Conservation (phyloP, 345 rosid genomes). For the Citrus maxima region DNA sequence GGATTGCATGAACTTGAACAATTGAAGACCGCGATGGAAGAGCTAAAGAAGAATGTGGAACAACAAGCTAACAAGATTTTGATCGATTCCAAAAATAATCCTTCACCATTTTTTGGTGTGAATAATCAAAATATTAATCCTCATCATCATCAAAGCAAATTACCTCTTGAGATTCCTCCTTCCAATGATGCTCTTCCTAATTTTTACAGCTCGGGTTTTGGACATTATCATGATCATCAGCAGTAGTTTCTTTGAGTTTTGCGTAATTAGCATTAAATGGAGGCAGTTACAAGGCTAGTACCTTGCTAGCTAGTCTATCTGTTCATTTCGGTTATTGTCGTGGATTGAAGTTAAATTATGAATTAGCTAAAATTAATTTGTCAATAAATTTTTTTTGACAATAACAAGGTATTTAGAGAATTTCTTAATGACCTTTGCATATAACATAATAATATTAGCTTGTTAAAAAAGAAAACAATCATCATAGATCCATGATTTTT, state of each 20-base stretch:
- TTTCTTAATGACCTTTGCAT: no score
- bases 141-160: slow-evolving; percentile 17
- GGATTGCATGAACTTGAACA: slow-evolving; percentile 17
- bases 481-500: no score
- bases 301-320: slow-evolving; percentile 1
- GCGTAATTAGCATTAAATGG: not conserved
- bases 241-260: slow-evolving; percentile 1
- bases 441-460: no score
- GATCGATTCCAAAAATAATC: slow-evolving; percentile 2
- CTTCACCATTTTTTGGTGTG: slow-evolving; percentile 6
- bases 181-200: not conserved
- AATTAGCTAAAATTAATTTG: no score
- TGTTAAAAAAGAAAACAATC: no score
- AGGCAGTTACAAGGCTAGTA: slow-evolving; percentile 14
- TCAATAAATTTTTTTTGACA: no score
- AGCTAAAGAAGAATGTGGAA: slow-evolving; percentile 22
- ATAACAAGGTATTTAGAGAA: no score
- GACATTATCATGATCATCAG: not conserved
- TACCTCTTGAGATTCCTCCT: not conserved
- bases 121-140: not conserved
- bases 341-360: not conserved
- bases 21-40: slow-evolving; percentile 21
- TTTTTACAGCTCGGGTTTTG: slow-evolving; percentile 7
- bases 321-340: not conserved
- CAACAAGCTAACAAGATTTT: slow-evolving; percentile 14